Evolutionary conservation across 2,329 filamentous ascomycete species (phyloP).

Genomic region (Diaporthe eres): DNA sequence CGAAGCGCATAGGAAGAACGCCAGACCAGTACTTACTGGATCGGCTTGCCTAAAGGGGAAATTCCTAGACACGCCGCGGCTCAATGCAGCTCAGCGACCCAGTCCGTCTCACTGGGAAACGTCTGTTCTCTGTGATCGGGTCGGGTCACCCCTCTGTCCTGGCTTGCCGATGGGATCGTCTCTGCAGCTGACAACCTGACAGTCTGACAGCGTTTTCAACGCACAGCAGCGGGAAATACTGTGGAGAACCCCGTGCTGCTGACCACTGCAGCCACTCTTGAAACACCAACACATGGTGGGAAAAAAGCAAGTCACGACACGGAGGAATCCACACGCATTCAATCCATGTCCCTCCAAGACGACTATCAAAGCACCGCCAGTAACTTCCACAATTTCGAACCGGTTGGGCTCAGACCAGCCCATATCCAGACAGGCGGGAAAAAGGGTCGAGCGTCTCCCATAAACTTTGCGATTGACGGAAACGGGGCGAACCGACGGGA

Average conservation of each 20-base stretch:
- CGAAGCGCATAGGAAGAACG: not conserved
- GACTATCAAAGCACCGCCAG: not conserved
- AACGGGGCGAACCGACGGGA: slow-evolving; percentile 41
- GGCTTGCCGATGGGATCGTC: slow-evolving; percentile 9
- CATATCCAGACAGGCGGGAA: slow-evolving; percentile 30
- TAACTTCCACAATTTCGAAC: not conserved
- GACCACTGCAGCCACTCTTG: slow-evolving; percentile 19
- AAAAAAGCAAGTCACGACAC: slow-evolving; percentile 16
- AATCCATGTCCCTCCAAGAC: not conserved
- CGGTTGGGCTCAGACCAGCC: slow-evolving; percentile 23
- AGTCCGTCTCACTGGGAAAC: slow-evolving; percentile 9
- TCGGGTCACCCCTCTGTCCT: slow-evolving; percentile 1
- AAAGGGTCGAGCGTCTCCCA: slow-evolving; percentile 26
- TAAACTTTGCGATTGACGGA: slow-evolving; percentile 34
- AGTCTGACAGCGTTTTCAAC: not conserved
- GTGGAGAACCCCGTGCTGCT: slow-evolving; percentile 29
- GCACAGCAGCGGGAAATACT: not conserved
- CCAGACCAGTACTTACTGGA: not conserved
- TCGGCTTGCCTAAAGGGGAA: slow-evolving; percentile 27
- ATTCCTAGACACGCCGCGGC: not conserved
- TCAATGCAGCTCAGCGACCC: slow-evolving; percentile 3
- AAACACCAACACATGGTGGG: slow-evolving; percentile 22
- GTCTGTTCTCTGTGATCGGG: not conserved
- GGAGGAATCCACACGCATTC: not conserved
- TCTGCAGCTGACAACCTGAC: slow-evolving; percentile 27